Evolutionary conservation across 257 asterid species (phyloP).

Genomic region (Catharanthus roseus): DNA sequence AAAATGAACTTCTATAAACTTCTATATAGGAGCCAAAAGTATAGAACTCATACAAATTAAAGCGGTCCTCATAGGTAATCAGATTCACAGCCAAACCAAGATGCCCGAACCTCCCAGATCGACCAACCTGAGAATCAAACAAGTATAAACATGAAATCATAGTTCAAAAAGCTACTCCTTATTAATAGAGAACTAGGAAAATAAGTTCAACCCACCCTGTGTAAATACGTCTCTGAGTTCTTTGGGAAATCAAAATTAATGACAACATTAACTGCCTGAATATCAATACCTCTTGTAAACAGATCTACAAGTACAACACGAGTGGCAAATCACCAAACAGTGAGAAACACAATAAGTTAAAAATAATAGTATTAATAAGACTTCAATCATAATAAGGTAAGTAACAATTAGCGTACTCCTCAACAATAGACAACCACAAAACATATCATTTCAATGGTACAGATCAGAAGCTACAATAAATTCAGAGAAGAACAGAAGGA

Average conservation of each 20-base stretch:
- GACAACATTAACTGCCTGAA: conserved; percentile 86
- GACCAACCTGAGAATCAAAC: conserved; percentile 60
- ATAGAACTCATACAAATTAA: conserved; percentile 55
- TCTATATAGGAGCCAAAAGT: background rate
- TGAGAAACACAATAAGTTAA: background rate
- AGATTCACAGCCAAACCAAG: conserved; percentile 91
- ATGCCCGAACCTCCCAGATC: conserved; percentile 93
- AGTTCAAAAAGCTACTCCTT: conserved; percentile 11
- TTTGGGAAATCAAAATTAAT: conserved; percentile 83
- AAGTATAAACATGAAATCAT: conserved; percentile 9
- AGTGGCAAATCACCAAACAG: conserved; percentile 6
- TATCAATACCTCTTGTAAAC: conserved; percentile 87
- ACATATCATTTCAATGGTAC: background rate
- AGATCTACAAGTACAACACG: conserved; percentile 47
- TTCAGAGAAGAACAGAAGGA: background rate
- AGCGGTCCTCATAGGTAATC: conserved; percentile 81
- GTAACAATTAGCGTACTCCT: background rate
- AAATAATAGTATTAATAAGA: background rate
- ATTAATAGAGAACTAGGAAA: conserved; percentile 4
- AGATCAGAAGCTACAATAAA: background rate
- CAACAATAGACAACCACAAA: background rate
- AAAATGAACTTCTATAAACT: background rate
- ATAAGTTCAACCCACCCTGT: conserved; percentile 54
- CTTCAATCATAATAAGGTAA: background rate
- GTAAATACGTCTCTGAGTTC: conserved; percentile 77